A percentile compares a stretch with the other conserved stretches of the same genome.
Conservation (phyloP, 345 rosid species). For the Schrenkiella parvula region DNA sequence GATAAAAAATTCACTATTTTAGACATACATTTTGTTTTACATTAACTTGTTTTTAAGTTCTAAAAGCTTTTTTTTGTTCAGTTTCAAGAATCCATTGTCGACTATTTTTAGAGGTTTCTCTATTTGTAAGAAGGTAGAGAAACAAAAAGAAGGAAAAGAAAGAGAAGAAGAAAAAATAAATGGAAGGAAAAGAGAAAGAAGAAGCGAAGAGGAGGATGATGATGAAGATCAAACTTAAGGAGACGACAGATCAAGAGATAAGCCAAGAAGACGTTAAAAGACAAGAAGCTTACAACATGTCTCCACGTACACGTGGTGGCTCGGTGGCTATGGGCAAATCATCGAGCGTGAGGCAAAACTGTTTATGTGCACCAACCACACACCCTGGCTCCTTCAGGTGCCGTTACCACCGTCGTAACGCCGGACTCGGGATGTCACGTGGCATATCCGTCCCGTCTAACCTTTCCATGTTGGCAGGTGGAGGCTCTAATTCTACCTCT, state of each 20-base stretch:
- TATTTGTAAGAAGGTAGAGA: slow-evolving; percentile 21
- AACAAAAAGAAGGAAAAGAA: neutral
- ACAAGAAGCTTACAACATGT: slow-evolving; percentile 37
- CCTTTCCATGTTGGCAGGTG: slow-evolving; percentile 47
- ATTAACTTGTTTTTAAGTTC: neutral
- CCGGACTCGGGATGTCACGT: slow-evolving; percentile 37
- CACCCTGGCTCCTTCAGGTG: slow-evolving; percentile 76
- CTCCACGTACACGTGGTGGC: slow-evolving; percentile 26
- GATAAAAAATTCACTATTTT: slow-evolving; percentile 4
- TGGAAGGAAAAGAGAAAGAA: slow-evolving; percentile 30
- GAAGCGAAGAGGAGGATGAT: slow-evolving; percentile 16
- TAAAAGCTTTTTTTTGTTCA: neutral
- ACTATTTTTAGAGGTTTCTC: slow-evolving; percentile 20
- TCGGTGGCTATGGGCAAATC: slow-evolving; percentile 25
- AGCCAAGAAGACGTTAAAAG: slow-evolving; percentile 31
- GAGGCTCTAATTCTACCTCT: slow-evolving; percentile 15
- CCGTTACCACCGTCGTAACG: slow-evolving; percentile 51
- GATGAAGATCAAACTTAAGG: slow-evolving; percentile 27
- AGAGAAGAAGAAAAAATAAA: neutral
- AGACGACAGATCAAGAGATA: slow-evolving; percentile 10
- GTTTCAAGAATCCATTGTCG: neutral
- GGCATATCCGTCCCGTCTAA: slow-evolving; percentile 56
- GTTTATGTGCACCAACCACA: slow-evolving; percentile 78
- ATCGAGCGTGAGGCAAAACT: slow-evolving; percentile 37
- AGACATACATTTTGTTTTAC: neutral